Base-by-base conservation (phyloP, 495 filamentous ascomycete genomes). In the Aspergillus steynii region DNA sequence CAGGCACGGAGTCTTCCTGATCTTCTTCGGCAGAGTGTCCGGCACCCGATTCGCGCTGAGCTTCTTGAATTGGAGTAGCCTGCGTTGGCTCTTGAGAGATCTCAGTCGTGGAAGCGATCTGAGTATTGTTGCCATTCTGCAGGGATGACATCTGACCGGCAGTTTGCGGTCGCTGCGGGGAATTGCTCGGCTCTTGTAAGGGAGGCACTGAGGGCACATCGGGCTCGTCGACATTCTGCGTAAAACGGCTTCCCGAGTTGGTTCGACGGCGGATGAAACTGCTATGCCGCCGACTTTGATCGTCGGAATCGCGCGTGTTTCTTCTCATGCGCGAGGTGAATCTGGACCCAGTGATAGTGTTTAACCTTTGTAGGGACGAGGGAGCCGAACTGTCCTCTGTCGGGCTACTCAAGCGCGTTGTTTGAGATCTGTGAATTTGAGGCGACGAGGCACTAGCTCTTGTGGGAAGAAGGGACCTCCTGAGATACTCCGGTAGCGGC, bases 401-500 rank as follows among this genome's bases (percentile, higher is more conserved):
- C 57, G 51, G 53, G 31, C 60, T 63, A 5, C 68, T 54, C 27
- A 72, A 58, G 12, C 65, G 71, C 14, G 67, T 64, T 1, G 69
- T 71, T 51, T 71, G 65, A 9, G 71, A 60, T 57, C 70, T 64
- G 28, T 63, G 69, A 12, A 73, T 46, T 32, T 61, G 61, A 20
- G 47, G 31, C 9, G 59, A 27, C 27, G 58, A 27, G 9, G 65
- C 53, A 37, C 53, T 52, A 48, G 52, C 53, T 25, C 52, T 32
- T 9, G 64, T 65, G 27, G 76, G 71, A 54, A 76, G 69, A 58
- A 80, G 67, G 3, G 69, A 67, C 46, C 70, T 63, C 42, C 70
- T 69, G n/a, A 86, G 73, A 56, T 82, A 74, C 10, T 85, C 82
- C 51, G 85, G 83, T 45, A 87, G 71, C 29, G 83, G 82, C 52